These are phyloP conservation scores for Mortierella sp. DNA, from an alignment of 371 early-diverging fungal species.

Conservation along the genomic window DNA sequence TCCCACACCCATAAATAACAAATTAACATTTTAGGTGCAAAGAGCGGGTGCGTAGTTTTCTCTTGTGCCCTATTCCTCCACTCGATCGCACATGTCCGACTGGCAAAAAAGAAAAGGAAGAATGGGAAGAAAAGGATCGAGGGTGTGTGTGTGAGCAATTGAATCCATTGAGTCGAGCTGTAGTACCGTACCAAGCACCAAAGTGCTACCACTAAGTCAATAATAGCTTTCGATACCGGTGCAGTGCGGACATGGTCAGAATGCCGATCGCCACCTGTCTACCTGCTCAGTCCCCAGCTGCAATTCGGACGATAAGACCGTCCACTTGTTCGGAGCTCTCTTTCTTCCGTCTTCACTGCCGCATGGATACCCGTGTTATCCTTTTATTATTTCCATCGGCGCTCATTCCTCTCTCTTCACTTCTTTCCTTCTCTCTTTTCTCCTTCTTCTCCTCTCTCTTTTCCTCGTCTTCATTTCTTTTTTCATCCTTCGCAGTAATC, in stretches of 20 bases:
- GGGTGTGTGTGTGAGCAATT: background rate
- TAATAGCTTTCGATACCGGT: too few species aligned
- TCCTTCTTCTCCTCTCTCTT: background rate
- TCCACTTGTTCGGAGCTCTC: background rate
- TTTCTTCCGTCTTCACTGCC: background rate
- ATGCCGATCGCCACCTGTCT: background rate
- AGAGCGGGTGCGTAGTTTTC: background rate
- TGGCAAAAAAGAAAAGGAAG: background rate
- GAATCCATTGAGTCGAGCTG: background rate
- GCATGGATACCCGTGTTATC: too few species aligned
- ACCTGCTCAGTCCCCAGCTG: background rate
- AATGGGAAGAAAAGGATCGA: background rate
- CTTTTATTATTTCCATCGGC: background rate
- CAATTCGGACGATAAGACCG: background rate
- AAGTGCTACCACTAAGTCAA: too few species aligned
- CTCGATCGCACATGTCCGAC: slow-evolving; percentile 10
- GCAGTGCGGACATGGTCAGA: background rate
- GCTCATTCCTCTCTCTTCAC: background rate
- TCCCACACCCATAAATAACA: slow-evolving; percentile 6
- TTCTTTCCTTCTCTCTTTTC: background rate
- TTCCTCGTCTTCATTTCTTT: background rate
- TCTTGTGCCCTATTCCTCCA: background rate
- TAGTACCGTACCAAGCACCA: too few species aligned
- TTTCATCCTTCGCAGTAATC: background rate
- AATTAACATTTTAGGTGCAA: background rate